Evolutionary conservation across 768 basidiomycete genomes (phyloP), one percentile per base, ranked within the genome.

Genomic region (Ramaria sp.): DNA sequence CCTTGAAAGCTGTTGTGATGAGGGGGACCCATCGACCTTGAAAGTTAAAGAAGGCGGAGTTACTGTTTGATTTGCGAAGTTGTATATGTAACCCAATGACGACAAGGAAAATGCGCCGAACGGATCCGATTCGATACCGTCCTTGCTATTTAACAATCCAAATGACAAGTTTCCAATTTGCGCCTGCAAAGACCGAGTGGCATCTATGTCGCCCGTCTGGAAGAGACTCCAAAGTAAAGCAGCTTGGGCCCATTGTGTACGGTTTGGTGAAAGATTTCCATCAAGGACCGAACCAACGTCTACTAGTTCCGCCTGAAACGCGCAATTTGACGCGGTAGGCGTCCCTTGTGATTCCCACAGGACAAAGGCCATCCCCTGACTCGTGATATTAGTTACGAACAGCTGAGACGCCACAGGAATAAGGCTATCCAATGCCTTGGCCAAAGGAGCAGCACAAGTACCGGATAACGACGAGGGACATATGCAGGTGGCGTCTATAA

Each of bases 171-270:
- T 63, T 52, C 63, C 59, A 28, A 81, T 71, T 58, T 77, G 82
- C 4, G 67, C 56, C 55, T 74, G 76, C 58, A 84, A 63, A 20
- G 61, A 62, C 38, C 59, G 49, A 18, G 73, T 66, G 5, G 71
- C 62, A 24, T 61, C 60, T 5, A 67, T 50, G 64, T 82, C 72
- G 58, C 76, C 74, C 0, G 78, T 77, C 60, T 75, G 69, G 4
- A 78, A 67, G 10, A 79, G 64, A 60, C 77, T 78, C 79, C 80
- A 85, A 2, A 85, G 68, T 32, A 85, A 59, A 16, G 80, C 77
- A 5, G 76, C 63, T 62, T 77, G 77, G 0, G 78, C 76, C 82
- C 82, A 85, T 22, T 63, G 60, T 6, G 78, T 78, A 32, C 78
- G 71, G 58, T 77, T 78, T 13, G 77, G 75, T 39, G 69, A 70